A percentile compares a stretch with the other conserved stretches of the same genome.
Evolutionary conservation across 345 rosid genomes (phyloP).

Genomic region (Aethionema arabicum): DNA sequence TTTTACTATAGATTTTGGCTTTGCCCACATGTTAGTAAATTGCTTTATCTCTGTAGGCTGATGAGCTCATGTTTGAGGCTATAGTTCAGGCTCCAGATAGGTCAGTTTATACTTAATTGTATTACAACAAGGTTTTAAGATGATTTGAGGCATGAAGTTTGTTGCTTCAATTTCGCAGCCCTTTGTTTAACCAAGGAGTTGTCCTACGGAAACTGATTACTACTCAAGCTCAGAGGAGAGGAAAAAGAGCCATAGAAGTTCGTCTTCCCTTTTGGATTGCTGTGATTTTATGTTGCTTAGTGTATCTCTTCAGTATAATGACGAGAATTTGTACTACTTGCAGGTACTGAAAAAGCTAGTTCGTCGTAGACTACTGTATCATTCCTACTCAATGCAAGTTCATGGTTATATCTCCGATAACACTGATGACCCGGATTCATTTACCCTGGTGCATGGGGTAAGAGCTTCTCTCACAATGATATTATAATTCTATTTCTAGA

Average conservation of each 20-base stretch:
- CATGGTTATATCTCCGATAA: slow-evolving; percentile 65
- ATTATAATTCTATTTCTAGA: no score
- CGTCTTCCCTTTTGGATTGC: slow-evolving; percentile 7
- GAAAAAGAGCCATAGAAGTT: slow-evolving; percentile 91
- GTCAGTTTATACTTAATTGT: slow-evolving; percentile 41
- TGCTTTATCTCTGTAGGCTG: slow-evolving; percentile 50
- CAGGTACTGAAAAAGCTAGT: slow-evolving; percentile 87
- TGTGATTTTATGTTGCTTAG: not conserved
- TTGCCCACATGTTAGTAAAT: not conserved
- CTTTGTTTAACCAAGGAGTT: slow-evolving; percentile 73
- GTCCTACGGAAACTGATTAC: slow-evolving; percentile 73
- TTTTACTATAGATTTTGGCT: not conserved
- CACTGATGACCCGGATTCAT: slow-evolving; percentile 44
- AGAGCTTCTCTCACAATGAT: slow-evolving; percentile 18
- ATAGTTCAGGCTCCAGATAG: slow-evolving; percentile 63
- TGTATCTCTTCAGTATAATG: slow-evolving; percentile 1
- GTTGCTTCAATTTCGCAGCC: slow-evolving; percentile 55
- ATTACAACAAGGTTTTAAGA: slow-evolving; percentile 17
- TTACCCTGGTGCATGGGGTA: slow-evolving; percentile 87
- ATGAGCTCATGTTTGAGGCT: slow-evolving; percentile 88
- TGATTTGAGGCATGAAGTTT: slow-evolving; percentile 25
- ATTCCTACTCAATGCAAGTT: slow-evolving; percentile 95
- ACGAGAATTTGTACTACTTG: slow-evolving; percentile 20
- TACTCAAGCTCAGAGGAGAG: slow-evolving; percentile 80
- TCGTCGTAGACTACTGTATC: slow-evolving; percentile 73